Base-by-base conservation (phyloP, 2,329 filamentous ascomycete genomes). In the Cladophialophora psammophila region DNA sequence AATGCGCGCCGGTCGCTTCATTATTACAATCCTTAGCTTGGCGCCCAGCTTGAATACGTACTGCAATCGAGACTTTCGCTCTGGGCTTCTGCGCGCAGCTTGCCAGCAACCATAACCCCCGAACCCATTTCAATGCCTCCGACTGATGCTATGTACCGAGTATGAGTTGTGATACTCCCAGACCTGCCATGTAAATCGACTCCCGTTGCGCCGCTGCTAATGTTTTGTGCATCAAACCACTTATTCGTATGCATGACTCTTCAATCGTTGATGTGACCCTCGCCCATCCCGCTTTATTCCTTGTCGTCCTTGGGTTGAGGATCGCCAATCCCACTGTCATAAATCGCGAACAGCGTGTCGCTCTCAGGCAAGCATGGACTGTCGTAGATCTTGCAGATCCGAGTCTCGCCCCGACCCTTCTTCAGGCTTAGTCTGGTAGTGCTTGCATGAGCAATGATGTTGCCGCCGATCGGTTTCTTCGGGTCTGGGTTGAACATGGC, bases 401-500 rank as follows among this genome's bases (percentile, higher is more conserved):
- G 88, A 26, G 95, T 99, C 84, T 99, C 95, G 35, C 87, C 95
- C 63, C 95, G 87, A 1, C 95, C 96, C 80, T 99, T 99, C 83
- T 97, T 97, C 77, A 99, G 79, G 75, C 93, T 97, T 74, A 99
- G 86, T 75, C 95, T 87, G 1, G 95, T 99, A 1, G 95, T 99
- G 76, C 93, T 97, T 60, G 95, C 94, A 78, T 99, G 95, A 2
- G 96, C 95, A 77, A 99, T 98, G 72, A 99, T 99, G 79, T 99
- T 98, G 71, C 95, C 95, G 73, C 95, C 95, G 77, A 99, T 97
- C 0, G 95, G 95, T 80, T 99, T 99, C 86, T 99, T 99, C 7
- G 95, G 95, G 76, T 99, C 96, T 0, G 96, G 95, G 74, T 99
- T 99, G 84, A 97, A 99, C 95, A 99, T 99, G 69, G 94, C 90